phyloP scores from a whole-genome alignment of 2,329 filamentous ascomycete genomes.

The Claviceps purpurea region DNA sequence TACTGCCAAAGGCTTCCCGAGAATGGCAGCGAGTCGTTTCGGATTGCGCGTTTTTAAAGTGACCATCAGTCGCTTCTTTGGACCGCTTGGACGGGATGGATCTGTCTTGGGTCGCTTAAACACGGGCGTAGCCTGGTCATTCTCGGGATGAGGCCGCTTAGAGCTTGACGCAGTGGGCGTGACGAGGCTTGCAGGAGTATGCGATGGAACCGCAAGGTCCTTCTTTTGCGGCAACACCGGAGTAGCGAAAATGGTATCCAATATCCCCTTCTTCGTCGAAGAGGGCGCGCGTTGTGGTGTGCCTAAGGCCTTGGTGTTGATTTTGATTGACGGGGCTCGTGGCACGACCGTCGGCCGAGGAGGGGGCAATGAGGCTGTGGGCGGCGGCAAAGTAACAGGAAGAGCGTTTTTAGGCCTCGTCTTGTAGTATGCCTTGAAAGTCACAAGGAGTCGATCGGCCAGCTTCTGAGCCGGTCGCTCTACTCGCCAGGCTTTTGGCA shows the following conservation, averaged over 20 bases:
- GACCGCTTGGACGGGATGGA: conserved; percentile 10
- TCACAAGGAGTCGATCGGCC: conserved; percentile 22
- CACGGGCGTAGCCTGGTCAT: conserved; percentile 20
- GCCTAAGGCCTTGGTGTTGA: conserved; percentile 20
- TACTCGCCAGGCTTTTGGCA: conserved; percentile 28
- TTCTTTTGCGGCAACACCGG: neutral
- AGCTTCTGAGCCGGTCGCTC: conserved; percentile 22
- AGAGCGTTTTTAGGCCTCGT: conserved; percentile 17
- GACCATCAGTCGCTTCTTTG: conserved; percentile 22
- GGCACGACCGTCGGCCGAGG: conserved; percentile 17
- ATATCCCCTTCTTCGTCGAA: neutral
- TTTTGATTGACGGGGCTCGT: conserved; percentile 26
- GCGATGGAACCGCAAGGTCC: conserved; percentile 8
- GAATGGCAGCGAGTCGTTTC: conserved; percentile 20
- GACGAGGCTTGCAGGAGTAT: conserved; percentile 9
- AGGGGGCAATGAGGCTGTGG: conserved; percentile 16
- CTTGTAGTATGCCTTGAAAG: conserved; percentile 26
- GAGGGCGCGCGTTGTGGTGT: conserved; percentile 8
- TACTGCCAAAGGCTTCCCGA: conserved; percentile 15
- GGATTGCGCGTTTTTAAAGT: conserved; percentile 23
- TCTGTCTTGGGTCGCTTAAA: conserved; percentile 25
- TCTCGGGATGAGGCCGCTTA: conserved; percentile 25
- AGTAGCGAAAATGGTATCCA: conserved; percentile 3
- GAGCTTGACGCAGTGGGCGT: conserved; percentile 10
- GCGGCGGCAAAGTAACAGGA: conserved; percentile 10